Evolutionary conservation across 2,329 filamentous ascomycete species (phyloP).

Genomic region (Botrytis paeoniae): DNA sequence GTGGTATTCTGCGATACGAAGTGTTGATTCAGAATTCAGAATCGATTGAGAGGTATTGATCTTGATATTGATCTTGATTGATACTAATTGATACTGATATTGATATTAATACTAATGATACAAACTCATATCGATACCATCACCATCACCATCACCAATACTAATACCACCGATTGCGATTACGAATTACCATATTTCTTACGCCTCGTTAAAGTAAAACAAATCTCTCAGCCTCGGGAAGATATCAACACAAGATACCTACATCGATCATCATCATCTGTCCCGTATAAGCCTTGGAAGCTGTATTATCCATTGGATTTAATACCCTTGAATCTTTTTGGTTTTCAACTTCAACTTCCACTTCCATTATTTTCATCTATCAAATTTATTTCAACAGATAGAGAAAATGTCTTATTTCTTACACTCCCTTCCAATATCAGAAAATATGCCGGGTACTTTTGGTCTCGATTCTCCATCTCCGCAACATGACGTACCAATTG

Average conservation of each 20-base stretch:
- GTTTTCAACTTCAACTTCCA: background rate
- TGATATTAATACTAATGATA: background rate
- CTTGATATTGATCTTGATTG: background rate
- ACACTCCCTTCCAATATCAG: constrained; percentile 12
- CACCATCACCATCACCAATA: too few species aligned
- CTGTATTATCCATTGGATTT: background rate
- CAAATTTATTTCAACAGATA: background rate
- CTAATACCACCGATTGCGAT: background rate
- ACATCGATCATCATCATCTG: background rate
- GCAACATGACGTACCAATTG: constrained; percentile 27
- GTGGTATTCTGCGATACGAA: background rate
- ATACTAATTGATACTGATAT: background rate
- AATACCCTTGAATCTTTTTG: background rate
- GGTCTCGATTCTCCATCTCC: constrained; percentile 21
- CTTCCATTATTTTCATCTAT: background rate
- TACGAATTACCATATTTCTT: background rate
- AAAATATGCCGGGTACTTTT: constrained; percentile 32
- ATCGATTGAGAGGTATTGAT: background rate
- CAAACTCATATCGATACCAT: background rate
- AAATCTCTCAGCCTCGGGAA: background rate
- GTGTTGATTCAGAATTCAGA: background rate
- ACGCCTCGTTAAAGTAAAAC: background rate
- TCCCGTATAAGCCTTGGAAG: background rate
- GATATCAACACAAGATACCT: background rate
- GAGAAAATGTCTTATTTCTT: constrained; percentile 28